Percentiles rank a stretch among this genome's conserved stretches.
phyloP scores from a whole-genome alignment of 345 rosid genomes.

The Syzygium jambos region DNA sequence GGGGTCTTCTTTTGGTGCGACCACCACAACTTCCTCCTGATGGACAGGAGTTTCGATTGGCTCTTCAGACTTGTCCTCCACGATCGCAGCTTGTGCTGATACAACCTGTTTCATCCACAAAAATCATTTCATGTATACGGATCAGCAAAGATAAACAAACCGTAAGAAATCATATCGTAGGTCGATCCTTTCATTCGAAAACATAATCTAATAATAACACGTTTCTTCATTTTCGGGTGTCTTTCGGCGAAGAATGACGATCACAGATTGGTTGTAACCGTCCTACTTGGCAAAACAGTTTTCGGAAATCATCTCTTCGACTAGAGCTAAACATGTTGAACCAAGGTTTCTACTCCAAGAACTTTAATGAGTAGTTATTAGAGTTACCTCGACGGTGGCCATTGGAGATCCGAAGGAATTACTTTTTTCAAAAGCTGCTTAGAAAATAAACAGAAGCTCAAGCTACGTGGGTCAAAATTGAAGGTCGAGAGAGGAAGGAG shows the following conservation, averaged over 20 bases:
- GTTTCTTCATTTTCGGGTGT: background rate
- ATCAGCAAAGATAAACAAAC: background rate
- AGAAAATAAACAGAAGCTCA: background rate
- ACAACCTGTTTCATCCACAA: conserved; percentile 28
- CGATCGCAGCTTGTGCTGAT: conserved; percentile 29
- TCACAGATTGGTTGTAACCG: background rate
- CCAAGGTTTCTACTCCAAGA: background rate
- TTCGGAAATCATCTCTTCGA: background rate
- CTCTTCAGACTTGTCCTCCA: conserved; percentile 19
- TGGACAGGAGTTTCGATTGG: background rate
- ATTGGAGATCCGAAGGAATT: background rate
- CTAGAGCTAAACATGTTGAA: background rate
- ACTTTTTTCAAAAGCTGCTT: background rate
- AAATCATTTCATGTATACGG: background rate
- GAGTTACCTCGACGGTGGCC: conserved; percentile 59
- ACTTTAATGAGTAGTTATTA: background rate
- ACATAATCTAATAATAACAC: background rate
- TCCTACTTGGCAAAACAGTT: background rate
- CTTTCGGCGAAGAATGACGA: background rate
- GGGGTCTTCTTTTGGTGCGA: background rate
- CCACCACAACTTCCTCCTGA: conserved; percentile 4
- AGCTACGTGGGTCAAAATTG: background rate
- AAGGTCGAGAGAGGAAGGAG: background rate
- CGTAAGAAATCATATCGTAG: background rate
- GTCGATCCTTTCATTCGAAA: background rate